These are phyloP conservation scores for Candida methanosorbosa DNA, from an alignment of 805 yeast genomes.

Conservation along the genomic window DNA sequence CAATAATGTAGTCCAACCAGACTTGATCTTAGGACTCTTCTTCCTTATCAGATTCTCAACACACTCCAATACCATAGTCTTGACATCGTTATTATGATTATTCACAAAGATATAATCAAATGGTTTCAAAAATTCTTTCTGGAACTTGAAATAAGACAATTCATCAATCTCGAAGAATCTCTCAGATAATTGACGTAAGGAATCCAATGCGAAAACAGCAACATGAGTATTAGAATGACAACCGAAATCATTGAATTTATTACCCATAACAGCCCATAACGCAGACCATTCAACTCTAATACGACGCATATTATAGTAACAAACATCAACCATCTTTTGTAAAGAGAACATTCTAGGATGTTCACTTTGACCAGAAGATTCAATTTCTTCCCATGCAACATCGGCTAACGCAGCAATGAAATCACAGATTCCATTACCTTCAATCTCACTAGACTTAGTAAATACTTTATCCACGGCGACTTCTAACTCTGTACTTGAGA, in stretches of 20 bases:
- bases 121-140: constrained; percentile 86
- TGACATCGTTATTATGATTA: constrained; percentile 60
- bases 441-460: constrained; percentile 67
- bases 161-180: constrained; percentile 92
- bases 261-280: constrained; percentile 90
- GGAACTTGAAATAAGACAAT: constrained; percentile 90
- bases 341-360: constrained; percentile 88
- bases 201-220: constrained; percentile 86
- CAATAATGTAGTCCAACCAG: constrained; percentile 93
- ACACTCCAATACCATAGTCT: constrained; percentile 86
- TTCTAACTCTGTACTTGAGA: constrained; percentile 60
- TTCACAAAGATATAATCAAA: constrained; percentile 71
- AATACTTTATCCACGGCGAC: constrained; percentile 83
- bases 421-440: constrained; percentile 77
- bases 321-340: constrained; percentile 94
- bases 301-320: constrained; percentile 95
- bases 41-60: constrained; percentile 76
- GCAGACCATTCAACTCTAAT: constrained; percentile 95
- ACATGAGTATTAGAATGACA: constrained; percentile 69
- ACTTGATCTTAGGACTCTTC: constrained; percentile 63
- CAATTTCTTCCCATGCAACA: constrained; percentile 86
- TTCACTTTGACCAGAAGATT: constrained; percentile 70
- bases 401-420: constrained; percentile 83
- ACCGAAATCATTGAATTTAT: constrained; percentile 77
- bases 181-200: constrained; percentile 85